Conservation (phyloP, 2,329 filamentous ascomycete genomes). For the Fusarium sp. region DNA sequence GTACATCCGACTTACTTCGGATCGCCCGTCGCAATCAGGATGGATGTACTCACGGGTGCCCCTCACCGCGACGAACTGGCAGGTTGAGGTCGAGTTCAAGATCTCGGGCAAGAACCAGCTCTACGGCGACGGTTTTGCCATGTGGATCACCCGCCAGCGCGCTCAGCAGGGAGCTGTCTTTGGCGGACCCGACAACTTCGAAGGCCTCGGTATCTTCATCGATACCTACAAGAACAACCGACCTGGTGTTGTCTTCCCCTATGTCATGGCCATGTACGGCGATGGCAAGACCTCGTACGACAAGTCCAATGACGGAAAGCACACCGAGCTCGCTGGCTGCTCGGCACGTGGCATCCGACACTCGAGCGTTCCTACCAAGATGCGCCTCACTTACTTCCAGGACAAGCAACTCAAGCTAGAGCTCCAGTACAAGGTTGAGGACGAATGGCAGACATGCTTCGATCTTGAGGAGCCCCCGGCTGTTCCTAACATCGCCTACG, state of each 20-base stretch:
- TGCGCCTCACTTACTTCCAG: slow-evolving; percentile 94
- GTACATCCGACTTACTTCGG: slow-evolving; percentile 92
- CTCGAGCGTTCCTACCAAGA: slow-evolving; percentile 82
- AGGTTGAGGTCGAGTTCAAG: slow-evolving; percentile 96
- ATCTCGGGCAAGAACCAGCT: slow-evolving; percentile 90
- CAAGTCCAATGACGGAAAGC: slow-evolving; percentile 94
- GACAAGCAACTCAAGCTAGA: slow-evolving; percentile 93
- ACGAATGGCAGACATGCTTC: slow-evolving; percentile 92
- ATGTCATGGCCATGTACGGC: slow-evolving; percentile 98
- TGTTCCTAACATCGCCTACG: slow-evolving; percentile 82
- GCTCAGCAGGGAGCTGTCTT: slow-evolving; percentile 86
- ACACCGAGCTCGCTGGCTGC: slow-evolving; percentile 92
- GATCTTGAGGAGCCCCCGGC: slow-evolving; percentile 77
- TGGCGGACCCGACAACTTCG: slow-evolving; percentile 87
- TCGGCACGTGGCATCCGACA: slow-evolving; percentile 93
- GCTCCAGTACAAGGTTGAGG: slow-evolving; percentile 92
- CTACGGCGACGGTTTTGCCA: slow-evolving; percentile 95
- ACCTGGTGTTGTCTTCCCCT: slow-evolving; percentile 94
- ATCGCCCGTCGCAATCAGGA: slow-evolving; percentile 89
- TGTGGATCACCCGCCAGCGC: slow-evolving; percentile 98
- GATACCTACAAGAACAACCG: slow-evolving; percentile 99
- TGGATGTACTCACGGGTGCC: slow-evolving; percentile 96
- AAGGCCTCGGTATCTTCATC: slow-evolving; percentile 94
- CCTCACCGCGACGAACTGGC: slow-evolving; percentile 98
- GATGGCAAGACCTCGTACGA: slow-evolving; percentile 92